These are phyloP conservation scores for Candida sp. DNA, from an alignment of 1,139 yeast genomes.

Conservation along the genomic window DNA sequence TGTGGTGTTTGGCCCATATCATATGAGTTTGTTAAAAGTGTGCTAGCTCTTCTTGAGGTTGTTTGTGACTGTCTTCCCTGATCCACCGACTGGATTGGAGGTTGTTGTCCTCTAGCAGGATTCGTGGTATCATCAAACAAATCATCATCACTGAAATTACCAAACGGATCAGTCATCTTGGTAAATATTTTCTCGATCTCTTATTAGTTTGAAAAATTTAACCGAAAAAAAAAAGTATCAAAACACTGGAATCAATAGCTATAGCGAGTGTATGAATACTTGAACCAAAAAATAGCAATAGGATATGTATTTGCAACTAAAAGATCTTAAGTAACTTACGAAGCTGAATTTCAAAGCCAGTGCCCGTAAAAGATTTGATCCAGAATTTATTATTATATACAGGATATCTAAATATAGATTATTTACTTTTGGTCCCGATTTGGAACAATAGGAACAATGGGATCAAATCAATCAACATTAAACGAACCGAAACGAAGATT, in stretches of 20 bases:
- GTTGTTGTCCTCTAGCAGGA: neutral
- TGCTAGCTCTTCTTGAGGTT: constrained; percentile 1
- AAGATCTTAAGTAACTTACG: neutral
- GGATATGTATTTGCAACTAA: neutral
- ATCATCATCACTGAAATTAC: constrained; percentile 7
- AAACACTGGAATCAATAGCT: no score
- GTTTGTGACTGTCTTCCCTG: constrained; percentile 2
- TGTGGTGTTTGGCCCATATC: neutral
- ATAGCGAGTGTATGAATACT: neutral
- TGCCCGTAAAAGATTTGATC: neutral
- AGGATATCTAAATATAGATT: neutral
- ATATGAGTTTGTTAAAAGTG: neutral
- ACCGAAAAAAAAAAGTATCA: no score
- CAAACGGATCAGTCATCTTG: constrained; percentile 7
- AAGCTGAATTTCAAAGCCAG: neutral
- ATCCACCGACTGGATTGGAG: constrained; percentile 1
- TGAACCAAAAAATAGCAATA: neutral
- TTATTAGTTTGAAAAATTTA: no score
- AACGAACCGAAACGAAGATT: neutral
- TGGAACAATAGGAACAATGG: neutral
- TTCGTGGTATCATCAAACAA: constrained; percentile 7
- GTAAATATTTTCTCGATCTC: neutral
- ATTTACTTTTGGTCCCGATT: neutral
- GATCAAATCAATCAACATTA: neutral
- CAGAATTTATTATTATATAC: neutral